A percentile compares a stretch with the other conserved stretches of the same genome.
Conservation (phyloP, 2,329 filamentous ascomycete species). For the Ophiostoma sp. region DNA sequence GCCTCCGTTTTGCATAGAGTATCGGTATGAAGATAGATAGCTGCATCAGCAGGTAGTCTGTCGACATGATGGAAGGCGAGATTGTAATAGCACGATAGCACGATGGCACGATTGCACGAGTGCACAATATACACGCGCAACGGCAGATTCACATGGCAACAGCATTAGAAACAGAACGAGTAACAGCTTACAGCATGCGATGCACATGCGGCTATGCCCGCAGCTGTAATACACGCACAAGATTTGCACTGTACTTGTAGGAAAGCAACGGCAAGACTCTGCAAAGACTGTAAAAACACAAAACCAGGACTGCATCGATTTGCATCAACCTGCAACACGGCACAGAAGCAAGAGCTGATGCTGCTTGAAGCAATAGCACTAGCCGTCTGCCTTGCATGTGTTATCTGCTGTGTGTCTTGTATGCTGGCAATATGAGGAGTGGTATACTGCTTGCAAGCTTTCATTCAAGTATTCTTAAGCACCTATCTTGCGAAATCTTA, state of each 20-base stretch:
- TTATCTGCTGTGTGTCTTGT: background rate
- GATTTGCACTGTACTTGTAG: too few relatives aligned
- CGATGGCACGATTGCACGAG: background rate
- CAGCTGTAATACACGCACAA: background rate
- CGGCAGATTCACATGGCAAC: conserved; percentile 3
- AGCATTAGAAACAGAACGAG: background rate
- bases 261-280: too few relatives aligned
- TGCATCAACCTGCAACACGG: background rate
- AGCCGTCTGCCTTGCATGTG: background rate
- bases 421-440: background rate
- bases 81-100: background rate
- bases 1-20: background rate
- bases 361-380: background rate
- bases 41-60: background rate
- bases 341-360: background rate
- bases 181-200: conserved; percentile 2
- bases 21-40: background rate
- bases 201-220: conserved; percentile 2
- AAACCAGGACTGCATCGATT: too few relatives aligned
- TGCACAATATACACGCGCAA: background rate
- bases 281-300: too few relatives aligned
- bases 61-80: background rate
- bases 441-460: background rate
- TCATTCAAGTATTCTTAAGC: too few relatives aligned
- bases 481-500: too few relatives aligned